Evolutionary conservation across 2,329 filamentous ascomycete genomes (phyloP), one percentile per base, ranked within the genome.

Genomic region (Paradendryphiella salina): DNA sequence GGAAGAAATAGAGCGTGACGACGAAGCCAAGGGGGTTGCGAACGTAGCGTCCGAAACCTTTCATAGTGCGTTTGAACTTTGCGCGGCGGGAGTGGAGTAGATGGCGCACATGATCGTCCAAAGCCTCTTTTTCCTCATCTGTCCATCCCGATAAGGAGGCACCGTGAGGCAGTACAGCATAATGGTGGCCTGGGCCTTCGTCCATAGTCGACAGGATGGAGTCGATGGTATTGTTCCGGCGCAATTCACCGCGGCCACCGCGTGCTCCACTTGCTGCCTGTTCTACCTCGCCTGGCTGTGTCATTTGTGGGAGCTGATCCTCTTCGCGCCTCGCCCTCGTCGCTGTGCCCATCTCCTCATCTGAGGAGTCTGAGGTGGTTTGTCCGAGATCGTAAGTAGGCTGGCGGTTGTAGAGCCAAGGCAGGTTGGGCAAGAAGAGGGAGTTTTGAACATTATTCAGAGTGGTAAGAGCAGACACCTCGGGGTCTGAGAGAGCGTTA

Each of bases 381-480:
- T 81, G 79, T 3, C 85, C 85, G 8, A 94, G 79, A 37, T 85
- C 83, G 68, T 93, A 95, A 0, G 89, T 91, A 1, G 90, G 89
- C 54, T 86, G 81, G 43, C 90, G 83, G 63, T 94, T 93, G 49
- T 94, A 66, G 57, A 85, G 84, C 51, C 80, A 77, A 26, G 90
- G 90, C 21, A 95, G 77, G 58, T 91, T 86, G 0, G 90, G 90
- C 1, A 95, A 77, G 71, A 95, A 95, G 2, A 96, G 82, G 0
- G 90, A 94, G 69, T 96, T 96, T 66, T 95, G 90, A n/a, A 96
- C 86, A 65, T 96, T 96, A 41, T 89, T 95, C 8, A 95, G 81
- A 5, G 89, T 93, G 0, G 89, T 90, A 5, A 96, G 76, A 0
- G 90, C 89, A 20, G 89, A 85, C 2, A 96, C 85, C 74, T 94